Conservation (phyloP, 2,329 filamentous ascomycete species). For the Colletotrichum spaethianum region DNA sequence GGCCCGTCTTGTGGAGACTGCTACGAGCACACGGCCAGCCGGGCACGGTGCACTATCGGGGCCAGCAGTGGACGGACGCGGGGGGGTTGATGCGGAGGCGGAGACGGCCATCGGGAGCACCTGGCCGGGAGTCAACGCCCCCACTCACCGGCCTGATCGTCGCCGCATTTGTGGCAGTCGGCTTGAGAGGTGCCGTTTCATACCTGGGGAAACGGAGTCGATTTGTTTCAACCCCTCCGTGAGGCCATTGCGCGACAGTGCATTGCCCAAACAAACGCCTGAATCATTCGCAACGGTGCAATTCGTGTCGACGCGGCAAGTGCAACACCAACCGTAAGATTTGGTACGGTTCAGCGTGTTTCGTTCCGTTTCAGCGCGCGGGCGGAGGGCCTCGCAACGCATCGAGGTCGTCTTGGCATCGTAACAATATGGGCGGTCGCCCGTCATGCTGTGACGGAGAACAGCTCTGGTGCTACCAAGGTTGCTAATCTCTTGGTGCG, state of each 20-base stretch:
- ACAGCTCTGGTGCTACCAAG: neutral
- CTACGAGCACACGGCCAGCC: conserved; percentile 2
- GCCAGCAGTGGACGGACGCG: conserved; percentile 10
- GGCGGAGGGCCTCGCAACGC: neutral
- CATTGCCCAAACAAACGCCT: conserved; percentile 6
- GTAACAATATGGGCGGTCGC: neutral
- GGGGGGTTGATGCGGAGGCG: conserved; percentile 33
- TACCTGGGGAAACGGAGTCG: conserved; percentile 9
- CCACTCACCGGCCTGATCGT: conserved; percentile 16
- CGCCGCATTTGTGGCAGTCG: conserved; percentile 2
- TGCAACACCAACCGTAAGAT: conserved; percentile 25
- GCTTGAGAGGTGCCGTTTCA: conserved; percentile 23
- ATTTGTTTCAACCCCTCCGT: neutral
- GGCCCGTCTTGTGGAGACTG: conserved; percentile 22
- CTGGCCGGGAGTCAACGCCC: neutral
- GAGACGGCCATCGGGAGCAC: neutral
- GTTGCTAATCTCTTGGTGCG: neutral
- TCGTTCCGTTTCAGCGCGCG: conserved; percentile 29
- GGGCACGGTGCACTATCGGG: conserved; percentile 32
- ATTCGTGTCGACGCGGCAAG: conserved; percentile 11
- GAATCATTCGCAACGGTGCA: conserved; percentile 1
- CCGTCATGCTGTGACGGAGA: neutral
- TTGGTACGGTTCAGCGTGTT: conserved; percentile 8
- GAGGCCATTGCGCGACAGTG: conserved; percentile 14
- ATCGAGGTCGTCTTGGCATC: neutral